Percentiles rank a stretch among this genome's conserved stretches.
Evolutionary conservation across 2,329 filamentous ascomycete genomes (phyloP).

Genomic region (Pestalotiopsis sp.): DNA sequence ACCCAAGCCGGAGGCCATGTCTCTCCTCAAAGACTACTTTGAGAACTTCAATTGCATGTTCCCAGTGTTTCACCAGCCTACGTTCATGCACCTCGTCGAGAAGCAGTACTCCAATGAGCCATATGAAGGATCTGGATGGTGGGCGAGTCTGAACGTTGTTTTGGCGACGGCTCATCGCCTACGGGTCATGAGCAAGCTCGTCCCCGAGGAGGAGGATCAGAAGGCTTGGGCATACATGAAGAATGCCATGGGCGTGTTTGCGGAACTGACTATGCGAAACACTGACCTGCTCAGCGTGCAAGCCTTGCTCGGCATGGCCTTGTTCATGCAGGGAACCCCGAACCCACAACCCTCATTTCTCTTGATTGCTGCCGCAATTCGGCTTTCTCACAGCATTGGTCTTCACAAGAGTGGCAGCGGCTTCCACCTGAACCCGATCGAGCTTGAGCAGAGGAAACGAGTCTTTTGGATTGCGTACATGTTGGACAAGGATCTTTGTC

Average conservation of each 20-base stretch:
- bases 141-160: slow-evolving; percentile 93
- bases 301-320: slow-evolving; percentile 86
- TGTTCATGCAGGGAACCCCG: slow-evolving; percentile 94
- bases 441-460: slow-evolving; percentile 82
- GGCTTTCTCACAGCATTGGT: slow-evolving; percentile 90
- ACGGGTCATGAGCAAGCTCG: slow-evolving; percentile 92
- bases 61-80: slow-evolving; percentile 94
- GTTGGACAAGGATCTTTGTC: slow-evolving; percentile 65
- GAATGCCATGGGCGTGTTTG: slow-evolving; percentile 91
- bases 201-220: slow-evolving; percentile 87
- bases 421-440: slow-evolving; percentile 90
- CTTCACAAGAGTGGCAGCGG: slow-evolving; percentile 91
- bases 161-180: slow-evolving; percentile 91
- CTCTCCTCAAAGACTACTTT: slow-evolving; percentile 90
- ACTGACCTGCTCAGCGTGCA: slow-evolving; percentile 95
- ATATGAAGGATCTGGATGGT: slow-evolving; percentile 96
- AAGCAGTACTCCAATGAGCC: slow-evolving; percentile 91
- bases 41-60: slow-evolving; percentile 99
- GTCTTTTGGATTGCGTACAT: slow-evolving; percentile 70
- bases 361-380: slow-evolving; percentile 86
- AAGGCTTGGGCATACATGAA: slow-evolving; percentile 96
- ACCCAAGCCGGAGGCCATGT: slow-evolving; percentile 83
- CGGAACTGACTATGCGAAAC: slow-evolving; percentile 93
- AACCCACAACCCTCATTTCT: slow-evolving; percentile 95
- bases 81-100: slow-evolving; percentile 97